Conservation (phyloP, 371 early-diverging fungal species). For the Mucor sp. region DNA sequence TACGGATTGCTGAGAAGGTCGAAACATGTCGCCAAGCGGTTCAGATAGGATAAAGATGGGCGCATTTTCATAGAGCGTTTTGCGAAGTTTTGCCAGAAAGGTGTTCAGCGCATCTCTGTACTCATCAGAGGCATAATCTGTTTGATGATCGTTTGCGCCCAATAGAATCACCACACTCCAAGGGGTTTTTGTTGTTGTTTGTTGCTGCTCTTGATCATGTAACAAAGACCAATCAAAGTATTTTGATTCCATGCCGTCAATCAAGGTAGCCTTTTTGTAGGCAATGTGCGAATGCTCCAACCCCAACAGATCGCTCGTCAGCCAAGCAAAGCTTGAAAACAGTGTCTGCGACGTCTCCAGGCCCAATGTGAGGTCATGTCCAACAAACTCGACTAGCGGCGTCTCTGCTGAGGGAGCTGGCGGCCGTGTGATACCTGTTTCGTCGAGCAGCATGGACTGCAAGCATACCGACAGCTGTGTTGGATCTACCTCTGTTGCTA, state of each 20-base stretch:
- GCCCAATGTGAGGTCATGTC: slow-evolving; percentile 41
- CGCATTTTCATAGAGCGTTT: slow-evolving; percentile 13
- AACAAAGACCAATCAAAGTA: slow-evolving; percentile 31
- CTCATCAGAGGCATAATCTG: slow-evolving; percentile 10
- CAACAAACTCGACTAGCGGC: slow-evolving; percentile 40
- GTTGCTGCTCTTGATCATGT: slow-evolving; percentile 4
- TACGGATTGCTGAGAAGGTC: slow-evolving; percentile 43
- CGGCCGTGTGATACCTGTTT: slow-evolving; percentile 13
- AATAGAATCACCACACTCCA: slow-evolving; percentile 22
- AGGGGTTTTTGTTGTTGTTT: slow-evolving; percentile 14
- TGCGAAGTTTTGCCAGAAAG: slow-evolving; percentile 11
- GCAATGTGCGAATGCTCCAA: slow-evolving; percentile 39
- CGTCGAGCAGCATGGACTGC: slow-evolving; percentile 24
- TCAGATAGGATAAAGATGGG: slow-evolving; percentile 46
- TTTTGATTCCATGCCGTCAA: slow-evolving; percentile 36
- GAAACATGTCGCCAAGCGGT: slow-evolving; percentile 41
- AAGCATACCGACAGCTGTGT: slow-evolving; percentile 13
- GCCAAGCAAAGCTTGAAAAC: slow-evolving; percentile 43
- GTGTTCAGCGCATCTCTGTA: slow-evolving; percentile 1
- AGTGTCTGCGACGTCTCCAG: slow-evolving; percentile 26
- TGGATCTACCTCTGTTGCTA: slow-evolving; percentile 15
- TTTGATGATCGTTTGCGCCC: slow-evolving; percentile 25
- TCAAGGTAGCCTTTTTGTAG: slow-evolving; percentile 30
- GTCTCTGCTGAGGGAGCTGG: slow-evolving; percentile 7
- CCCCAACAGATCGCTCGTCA: slow-evolving; percentile 28